These are phyloP conservation scores for Beauveria scarabaeidicola DNA, from an alignment of 2,329 filamentous ascomycete species.

Conservation along the genomic window DNA sequence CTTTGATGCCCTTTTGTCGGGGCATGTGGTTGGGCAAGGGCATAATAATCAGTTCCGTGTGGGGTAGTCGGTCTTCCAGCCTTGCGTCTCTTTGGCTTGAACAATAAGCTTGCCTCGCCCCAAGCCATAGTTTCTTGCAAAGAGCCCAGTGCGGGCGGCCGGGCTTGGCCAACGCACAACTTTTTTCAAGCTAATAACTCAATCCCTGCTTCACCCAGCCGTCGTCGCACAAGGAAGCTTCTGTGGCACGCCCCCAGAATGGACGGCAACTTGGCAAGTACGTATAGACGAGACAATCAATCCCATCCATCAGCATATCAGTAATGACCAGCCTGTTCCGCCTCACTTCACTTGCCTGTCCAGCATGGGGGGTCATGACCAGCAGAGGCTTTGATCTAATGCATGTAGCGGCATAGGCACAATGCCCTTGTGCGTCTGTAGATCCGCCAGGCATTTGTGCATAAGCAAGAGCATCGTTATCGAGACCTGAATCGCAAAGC, in stretches of 20 bases:
- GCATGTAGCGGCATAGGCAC: conserved; percentile 5
- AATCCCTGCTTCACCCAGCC: conserved; percentile 5
- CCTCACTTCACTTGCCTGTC: not conserved
- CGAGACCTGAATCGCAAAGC: not conserved
- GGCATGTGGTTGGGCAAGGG: not conserved
- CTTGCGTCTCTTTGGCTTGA: not conserved
- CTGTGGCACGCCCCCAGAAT: not conserved
- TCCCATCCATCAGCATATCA: not conserved
- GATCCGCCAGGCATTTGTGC: conserved; percentile 8
- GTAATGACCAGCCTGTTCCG: not conserved
- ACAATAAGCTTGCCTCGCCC: not conserved
- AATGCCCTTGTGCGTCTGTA: conserved; percentile 5
- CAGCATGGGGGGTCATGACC: not conserved
- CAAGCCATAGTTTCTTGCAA: not conserved
- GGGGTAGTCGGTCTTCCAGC: not conserved
- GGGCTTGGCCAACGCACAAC: not conserved
- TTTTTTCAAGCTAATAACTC: not conserved
- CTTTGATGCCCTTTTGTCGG: not conserved
- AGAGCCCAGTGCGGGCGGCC: not conserved
- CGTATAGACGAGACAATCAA: not conserved
- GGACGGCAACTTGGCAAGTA: not conserved
- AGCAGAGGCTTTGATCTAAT: not conserved
- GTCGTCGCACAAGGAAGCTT: conserved; percentile 2
- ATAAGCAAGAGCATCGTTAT: conserved; percentile 6
- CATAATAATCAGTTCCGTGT: not conserved